Conservation (phyloP, 228 moss, liverwort and hornwort genomes). For the Sphagnum magellanicum region DNA sequence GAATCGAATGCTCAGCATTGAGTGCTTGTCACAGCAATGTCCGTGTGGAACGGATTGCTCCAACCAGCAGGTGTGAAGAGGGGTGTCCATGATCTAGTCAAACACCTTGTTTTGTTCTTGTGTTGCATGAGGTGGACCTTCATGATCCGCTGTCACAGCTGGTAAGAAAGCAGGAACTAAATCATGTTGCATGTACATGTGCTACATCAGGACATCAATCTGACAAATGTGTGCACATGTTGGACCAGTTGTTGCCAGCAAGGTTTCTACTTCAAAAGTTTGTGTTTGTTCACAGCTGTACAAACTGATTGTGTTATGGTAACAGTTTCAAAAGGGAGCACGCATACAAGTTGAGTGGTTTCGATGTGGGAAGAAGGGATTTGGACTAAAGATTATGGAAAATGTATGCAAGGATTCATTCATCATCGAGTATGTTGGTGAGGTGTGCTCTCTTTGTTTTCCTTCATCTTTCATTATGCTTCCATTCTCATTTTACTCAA, state of each 20-base stretch:
- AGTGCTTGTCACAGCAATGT: slow-evolving; percentile 79
- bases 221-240: too few species aligned
- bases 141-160: too few species aligned
- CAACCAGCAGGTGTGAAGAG: slow-evolving; percentile 69
- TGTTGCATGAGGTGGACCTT: too few species aligned
- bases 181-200: too few species aligned
- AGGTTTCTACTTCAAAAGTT: too few species aligned
- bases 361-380: slow-evolving; percentile 66
- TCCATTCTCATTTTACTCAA: neutral
- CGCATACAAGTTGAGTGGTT: slow-evolving; percentile 40
- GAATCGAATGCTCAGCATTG: slow-evolving; percentile 78
- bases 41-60: slow-evolving; percentile 73
- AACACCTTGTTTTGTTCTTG: too few species aligned
- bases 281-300: too few species aligned
- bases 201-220: too few species aligned
- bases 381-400: slow-evolving; percentile 41
- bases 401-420: slow-evolving; percentile 49
- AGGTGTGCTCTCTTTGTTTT: slow-evolving; percentile 28
- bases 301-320: too few species aligned
- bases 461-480: neutral
- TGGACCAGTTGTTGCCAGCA: too few species aligned
- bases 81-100: too few species aligned
- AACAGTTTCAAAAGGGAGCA: slow-evolving; percentile 74
- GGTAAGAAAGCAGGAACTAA: too few species aligned
- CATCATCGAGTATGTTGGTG: slow-evolving; percentile 58